Conservation (phyloP, 1,139 yeast genomes). For the Candida glucosophila region DNA sequence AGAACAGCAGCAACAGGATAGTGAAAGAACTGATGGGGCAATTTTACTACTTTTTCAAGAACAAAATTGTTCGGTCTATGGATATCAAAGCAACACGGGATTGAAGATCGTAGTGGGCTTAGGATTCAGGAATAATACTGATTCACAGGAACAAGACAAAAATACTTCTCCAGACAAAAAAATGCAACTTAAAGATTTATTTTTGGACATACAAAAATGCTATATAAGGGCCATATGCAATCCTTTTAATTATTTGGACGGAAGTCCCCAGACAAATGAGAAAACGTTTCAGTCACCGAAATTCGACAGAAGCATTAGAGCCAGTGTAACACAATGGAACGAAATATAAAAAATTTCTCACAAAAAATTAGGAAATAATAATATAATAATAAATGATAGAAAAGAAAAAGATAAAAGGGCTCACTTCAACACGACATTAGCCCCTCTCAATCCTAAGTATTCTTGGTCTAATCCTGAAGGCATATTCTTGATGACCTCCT, state of each 20-base stretch:
- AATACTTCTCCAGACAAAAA: slow-evolving; percentile 2
- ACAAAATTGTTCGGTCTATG: slow-evolving; percentile 54
- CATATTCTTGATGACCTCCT: slow-evolving; percentile 66
- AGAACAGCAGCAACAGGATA: slow-evolving; percentile 30
- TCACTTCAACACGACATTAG: slow-evolving; percentile 69
- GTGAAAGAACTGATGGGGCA: slow-evolving; percentile 16
- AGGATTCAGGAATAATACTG: slow-evolving; percentile 5
- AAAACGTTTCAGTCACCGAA: slow-evolving; percentile 20
- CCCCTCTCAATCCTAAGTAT: slow-evolving; percentile 79
- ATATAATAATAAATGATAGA: no score
- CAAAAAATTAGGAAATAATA: not conserved
- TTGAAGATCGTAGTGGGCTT: slow-evolving; percentile 50
- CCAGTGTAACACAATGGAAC: slow-evolving; percentile 28
- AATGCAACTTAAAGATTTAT: slow-evolving; percentile 18
- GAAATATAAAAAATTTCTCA: slow-evolving; percentile 1
- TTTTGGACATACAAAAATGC: slow-evolving; percentile 36
- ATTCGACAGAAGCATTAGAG: slow-evolving; percentile 31
- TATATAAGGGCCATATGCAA: slow-evolving; percentile 47
- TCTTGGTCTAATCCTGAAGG: slow-evolving; percentile 93
- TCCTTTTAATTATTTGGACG: slow-evolving; percentile 38
- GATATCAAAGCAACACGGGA: slow-evolving; percentile 54
- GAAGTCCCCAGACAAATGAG: slow-evolving; percentile 17
- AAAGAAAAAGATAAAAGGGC: slow-evolving; percentile 2
- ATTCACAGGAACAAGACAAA: slow-evolving; percentile 1
- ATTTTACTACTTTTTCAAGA: slow-evolving; percentile 46